A percentile compares a stretch with the other conserved stretches of the same genome.
Evolutionary conservation across 1,284 basidiomycete species (phyloP).

Genomic region (Pulveroboletus sp.): DNA sequence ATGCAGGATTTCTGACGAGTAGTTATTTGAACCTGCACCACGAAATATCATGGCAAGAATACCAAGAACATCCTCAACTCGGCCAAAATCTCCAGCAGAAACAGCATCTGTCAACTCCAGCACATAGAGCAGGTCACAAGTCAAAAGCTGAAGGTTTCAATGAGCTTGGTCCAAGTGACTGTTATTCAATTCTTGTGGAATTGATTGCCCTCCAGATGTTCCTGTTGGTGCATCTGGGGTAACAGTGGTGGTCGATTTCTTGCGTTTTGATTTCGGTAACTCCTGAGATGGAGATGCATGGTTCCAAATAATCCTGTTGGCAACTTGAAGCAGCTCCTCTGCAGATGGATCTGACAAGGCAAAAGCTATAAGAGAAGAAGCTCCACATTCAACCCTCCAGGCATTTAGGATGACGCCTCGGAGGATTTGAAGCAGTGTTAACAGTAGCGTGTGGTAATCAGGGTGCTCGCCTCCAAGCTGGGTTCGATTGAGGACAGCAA

Average conservation of each 20-base stretch:
- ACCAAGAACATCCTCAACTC: constrained; percentile 34
- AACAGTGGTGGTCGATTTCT: too few relatives aligned
- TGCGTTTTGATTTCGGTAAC: too few relatives aligned
- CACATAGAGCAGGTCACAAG: too few relatives aligned
- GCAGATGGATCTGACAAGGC: not conserved
- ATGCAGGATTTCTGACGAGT: constrained; percentile 33
- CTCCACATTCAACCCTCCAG: not conserved
- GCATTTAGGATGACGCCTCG: not conserved
- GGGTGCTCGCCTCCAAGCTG: not conserved
- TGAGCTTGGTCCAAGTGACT: too few relatives aligned
- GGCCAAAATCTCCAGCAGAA: constrained; percentile 32
- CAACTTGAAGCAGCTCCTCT: not conserved
- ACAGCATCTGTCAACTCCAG: constrained; percentile 26
- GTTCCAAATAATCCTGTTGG: not conserved
- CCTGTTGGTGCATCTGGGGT: too few relatives aligned
- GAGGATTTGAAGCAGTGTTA: not conserved
- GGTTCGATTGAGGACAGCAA: not conserved
- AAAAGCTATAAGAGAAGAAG: not conserved
- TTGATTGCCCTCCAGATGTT: too few relatives aligned
- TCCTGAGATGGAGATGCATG: too few relatives aligned
- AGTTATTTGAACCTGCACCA: constrained; percentile 35
- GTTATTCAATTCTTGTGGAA: too few relatives aligned
- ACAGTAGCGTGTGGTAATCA: not conserved
- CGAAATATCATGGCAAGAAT: constrained; percentile 30
- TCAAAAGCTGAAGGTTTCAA: too few relatives aligned